These are phyloP conservation scores for Candida awuae DNA, from an alignment of 805 yeast genomes.

Conservation along the genomic window DNA sequence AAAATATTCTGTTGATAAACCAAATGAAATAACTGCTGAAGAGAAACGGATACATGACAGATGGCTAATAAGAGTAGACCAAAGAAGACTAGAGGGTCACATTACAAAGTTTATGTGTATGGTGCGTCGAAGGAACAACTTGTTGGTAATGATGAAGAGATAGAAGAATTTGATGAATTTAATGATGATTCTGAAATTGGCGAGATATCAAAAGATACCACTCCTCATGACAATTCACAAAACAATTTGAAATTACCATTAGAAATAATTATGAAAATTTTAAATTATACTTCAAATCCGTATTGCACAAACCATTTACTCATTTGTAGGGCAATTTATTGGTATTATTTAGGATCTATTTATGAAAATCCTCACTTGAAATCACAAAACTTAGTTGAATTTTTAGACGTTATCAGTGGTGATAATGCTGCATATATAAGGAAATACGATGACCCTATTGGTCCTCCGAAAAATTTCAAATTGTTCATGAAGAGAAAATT, in stretches of 20 bases:
- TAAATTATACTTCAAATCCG: constrained; percentile 26
- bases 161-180: constrained; percentile 9
- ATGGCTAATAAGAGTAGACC: constrained; percentile 90
- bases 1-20: too few species aligned
- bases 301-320: constrained; percentile 44
- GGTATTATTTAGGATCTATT: constrained; percentile 51
- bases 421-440: constrained; percentile 14
- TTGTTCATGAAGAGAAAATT: constrained; percentile 21
- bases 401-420: constrained; percentile 45
- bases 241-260: constrained; percentile 34
- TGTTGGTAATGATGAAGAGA: constrained; percentile 6
- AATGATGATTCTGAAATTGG: constrained; percentile 6
- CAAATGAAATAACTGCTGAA: too few species aligned
- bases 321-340: constrained; percentile 56
- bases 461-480: constrained; percentile 7
- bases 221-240: neutral
- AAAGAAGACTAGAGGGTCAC: constrained; percentile 68
- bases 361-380: constrained; percentile 57
- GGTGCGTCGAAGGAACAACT: constrained; percentile 21
- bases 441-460: neutral
- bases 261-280: constrained; percentile 39
- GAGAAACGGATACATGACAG: too few species aligned
- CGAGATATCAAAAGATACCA: neutral
- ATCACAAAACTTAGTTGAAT: constrained; percentile 60
- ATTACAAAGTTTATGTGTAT: constrained; percentile 63